These are phyloP conservation scores for Globisporangium nagaii DNA, from an alignment of 352 stramenopile genomes.

Conservation along the genomic window DNA sequence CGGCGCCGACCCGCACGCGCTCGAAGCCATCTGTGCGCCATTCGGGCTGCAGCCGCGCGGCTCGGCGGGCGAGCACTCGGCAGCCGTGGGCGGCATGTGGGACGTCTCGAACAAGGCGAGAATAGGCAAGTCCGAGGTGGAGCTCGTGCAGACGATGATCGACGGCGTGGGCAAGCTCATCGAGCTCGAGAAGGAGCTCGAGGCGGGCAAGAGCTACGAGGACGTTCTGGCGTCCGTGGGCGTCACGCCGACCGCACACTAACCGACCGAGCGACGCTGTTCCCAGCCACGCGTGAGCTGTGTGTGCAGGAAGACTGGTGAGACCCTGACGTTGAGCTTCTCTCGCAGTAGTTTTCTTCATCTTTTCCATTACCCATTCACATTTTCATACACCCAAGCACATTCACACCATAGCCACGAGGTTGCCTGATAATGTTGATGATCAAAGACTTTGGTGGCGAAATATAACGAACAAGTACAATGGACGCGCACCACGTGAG, in stretches of 20 bases:
- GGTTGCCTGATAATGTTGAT: no score
- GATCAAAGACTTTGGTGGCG: no score
- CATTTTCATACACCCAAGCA: no score
- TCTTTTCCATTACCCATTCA: no score
- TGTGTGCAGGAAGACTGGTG: no score
- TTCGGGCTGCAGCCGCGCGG: constrained; percentile 76
- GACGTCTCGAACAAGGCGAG: constrained; percentile 93
- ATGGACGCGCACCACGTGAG: no score
- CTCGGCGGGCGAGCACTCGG: constrained; percentile 77
- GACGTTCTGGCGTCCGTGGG: constrained; percentile 54
- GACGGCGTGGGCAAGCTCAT: constrained; percentile 90
- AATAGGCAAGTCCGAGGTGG: constrained; percentile 91
- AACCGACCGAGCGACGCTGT: no score
- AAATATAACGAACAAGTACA: not conserved
- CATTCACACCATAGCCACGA: no score
- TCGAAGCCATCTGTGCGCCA: constrained; percentile 70
- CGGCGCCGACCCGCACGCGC: constrained; percentile 56
- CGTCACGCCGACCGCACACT: constrained; percentile 19
- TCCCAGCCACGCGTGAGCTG: no score
- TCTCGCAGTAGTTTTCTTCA: no score
- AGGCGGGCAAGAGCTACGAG: constrained; percentile 53
- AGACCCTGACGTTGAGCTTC: no score
- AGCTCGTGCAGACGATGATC: constrained; percentile 95
- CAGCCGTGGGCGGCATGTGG: constrained; percentile 80
- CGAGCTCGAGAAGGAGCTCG: constrained; percentile 87